Evolutionary conservation across 129 eudicot genomes (phyloP).

Genomic region (Ambrosia artemisiifolia): DNA sequence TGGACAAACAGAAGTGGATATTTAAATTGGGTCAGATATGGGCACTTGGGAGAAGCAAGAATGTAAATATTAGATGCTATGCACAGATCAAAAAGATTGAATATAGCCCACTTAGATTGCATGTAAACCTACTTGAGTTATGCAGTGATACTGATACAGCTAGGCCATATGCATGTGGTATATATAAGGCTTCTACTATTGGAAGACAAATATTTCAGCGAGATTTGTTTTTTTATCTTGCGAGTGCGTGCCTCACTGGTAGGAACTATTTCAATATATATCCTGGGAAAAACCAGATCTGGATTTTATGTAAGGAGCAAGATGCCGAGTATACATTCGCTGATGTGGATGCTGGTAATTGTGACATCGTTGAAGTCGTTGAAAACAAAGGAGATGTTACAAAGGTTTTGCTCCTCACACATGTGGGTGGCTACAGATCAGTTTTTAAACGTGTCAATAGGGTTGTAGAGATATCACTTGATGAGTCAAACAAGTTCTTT

Average conservation of each 20-base stretch:
- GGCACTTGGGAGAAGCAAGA: constrained; percentile 41
- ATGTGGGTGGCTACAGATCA: no score
- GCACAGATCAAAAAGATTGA: constrained; percentile 45
- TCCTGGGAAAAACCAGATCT: constrained; percentile 53
- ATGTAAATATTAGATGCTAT: constrained; percentile 28
- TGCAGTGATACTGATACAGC: constrained; percentile 9
- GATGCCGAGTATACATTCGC: no score
- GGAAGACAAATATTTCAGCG: constrained; percentile 5
- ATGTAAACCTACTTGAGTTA: constrained; percentile 47
- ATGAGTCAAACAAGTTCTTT: no score
- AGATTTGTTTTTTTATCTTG: constrained; percentile 39
- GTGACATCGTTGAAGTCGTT: no score
- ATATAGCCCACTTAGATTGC: constrained; percentile 19
- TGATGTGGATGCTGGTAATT: no score
- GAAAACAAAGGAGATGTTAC: no score
- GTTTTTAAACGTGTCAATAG: no score
- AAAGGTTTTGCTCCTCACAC: no score
- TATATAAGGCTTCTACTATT: constrained; percentile 15
- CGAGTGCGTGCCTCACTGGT: constrained; percentile 25
- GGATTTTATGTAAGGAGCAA: constrained; percentile 50
- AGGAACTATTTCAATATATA: constrained; percentile 35
- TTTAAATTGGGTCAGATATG: constrained; percentile 56
- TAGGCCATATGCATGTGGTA: constrained; percentile 44
- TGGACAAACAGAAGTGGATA: constrained; percentile 20
- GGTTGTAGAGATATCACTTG: no score